Conservation (phyloP, 352 stramenopile species). For the Pythium sukuiense region DNA sequence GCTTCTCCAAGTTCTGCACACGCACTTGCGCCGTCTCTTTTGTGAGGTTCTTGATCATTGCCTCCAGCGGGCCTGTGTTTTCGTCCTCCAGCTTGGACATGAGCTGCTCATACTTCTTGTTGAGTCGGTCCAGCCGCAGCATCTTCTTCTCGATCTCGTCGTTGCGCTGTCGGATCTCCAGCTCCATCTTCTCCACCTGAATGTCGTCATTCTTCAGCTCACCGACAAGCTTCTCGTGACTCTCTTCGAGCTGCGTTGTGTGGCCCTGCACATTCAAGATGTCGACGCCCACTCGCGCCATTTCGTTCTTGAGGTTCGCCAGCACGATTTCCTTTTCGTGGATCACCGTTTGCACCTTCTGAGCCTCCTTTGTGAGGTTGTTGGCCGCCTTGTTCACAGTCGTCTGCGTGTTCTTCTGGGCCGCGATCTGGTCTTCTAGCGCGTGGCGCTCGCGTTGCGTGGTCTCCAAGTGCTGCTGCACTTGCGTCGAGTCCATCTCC, state of each 20-base stretch:
- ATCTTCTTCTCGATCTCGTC: constrained; percentile 98
- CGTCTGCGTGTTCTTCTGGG: constrained; percentile 84
- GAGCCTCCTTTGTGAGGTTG: constrained; percentile 88
- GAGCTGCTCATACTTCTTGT: constrained; percentile 95
- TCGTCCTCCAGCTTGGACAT: constrained; percentile 88
- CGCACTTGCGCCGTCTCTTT: constrained; percentile 85
- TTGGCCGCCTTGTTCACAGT: constrained; percentile 91
- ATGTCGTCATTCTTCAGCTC: constrained; percentile 90
- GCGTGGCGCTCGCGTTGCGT: constrained; percentile 88
- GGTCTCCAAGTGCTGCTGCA: constrained; percentile 76
- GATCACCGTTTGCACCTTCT: constrained; percentile 64
- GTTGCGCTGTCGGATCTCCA: constrained; percentile 93
- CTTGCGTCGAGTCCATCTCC: constrained; percentile 61
- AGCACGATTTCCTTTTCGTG: constrained; percentile 91
- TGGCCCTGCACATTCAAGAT: constrained; percentile 91
- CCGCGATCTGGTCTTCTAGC: constrained; percentile 83
- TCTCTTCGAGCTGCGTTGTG: constrained; percentile 85
- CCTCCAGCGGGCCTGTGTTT: constrained; percentile 92
- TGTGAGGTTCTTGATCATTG: constrained; percentile 91
- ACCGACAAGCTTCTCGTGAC: constrained; percentile 65
- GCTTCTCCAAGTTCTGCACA: constrained; percentile 67
- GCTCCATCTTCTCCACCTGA: constrained; percentile 89
- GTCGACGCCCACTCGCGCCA: constrained; percentile 91
- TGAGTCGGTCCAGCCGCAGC: constrained; percentile 90
- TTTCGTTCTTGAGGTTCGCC: constrained; percentile 90